These are phyloP conservation scores for Camelina laxa DNA, from an alignment of 345 rosid genomes.

Conservation along the genomic window DNA sequence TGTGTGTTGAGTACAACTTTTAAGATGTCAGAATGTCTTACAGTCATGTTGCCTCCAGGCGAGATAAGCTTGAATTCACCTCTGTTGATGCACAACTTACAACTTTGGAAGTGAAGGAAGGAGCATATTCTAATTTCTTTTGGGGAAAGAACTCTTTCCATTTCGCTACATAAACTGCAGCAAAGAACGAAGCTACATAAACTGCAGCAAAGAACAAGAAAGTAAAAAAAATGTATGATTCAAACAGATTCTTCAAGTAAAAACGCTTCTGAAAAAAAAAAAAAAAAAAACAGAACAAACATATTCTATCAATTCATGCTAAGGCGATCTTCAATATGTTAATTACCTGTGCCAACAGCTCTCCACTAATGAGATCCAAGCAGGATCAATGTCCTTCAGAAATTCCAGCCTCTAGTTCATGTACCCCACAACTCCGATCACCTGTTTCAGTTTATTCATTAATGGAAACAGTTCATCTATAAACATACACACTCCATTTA, in stretches of 20 bases:
- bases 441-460: too few relatives aligned
- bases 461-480: too few relatives aligned
- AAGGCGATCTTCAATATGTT: too few relatives aligned
- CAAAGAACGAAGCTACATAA: slow-evolving; percentile 67
- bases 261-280: neutral
- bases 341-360: too few relatives aligned
- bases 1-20: neutral
- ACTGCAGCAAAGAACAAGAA: too few relatives aligned
- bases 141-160: slow-evolving; percentile 76
- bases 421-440: too few relatives aligned
- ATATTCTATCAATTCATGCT: too few relatives aligned
- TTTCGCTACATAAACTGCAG: slow-evolving; percentile 67
- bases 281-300: too few relatives aligned
- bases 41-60: slow-evolving; percentile 92
- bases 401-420: too few relatives aligned
- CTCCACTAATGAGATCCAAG: too few relatives aligned
- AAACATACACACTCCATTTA: too few relatives aligned
- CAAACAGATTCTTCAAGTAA: slow-evolving; percentile 3
- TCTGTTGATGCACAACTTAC: slow-evolving; percentile 72
- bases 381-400: too few relatives aligned
- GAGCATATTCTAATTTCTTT: slow-evolving; percentile 59
- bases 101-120: slow-evolving; percentile 66
- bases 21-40: slow-evolving; percentile 44
- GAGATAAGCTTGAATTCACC: slow-evolving; percentile 76
- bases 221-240: slow-evolving; percentile 22